Percentiles rank a stretch among this genome's conserved stretches.
phyloP scores from a whole-genome alignment of 2,329 filamentous ascomycete species.

The Tolypocladium tundrense region DNA sequence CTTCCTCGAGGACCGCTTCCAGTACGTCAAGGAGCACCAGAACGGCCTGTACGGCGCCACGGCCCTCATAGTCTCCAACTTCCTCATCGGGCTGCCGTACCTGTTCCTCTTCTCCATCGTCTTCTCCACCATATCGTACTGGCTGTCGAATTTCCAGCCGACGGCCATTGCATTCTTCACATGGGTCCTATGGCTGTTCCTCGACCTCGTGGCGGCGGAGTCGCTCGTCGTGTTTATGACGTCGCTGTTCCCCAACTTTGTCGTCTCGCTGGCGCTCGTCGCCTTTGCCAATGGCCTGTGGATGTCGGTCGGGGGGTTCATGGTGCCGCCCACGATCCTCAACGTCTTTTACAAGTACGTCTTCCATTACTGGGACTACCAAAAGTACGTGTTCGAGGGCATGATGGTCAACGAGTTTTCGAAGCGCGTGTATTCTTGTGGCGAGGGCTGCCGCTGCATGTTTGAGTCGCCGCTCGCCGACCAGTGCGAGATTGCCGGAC shows the following conservation, averaged over 20 bases:
- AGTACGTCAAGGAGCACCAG: slow-evolving; percentile 51
- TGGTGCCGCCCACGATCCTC: slow-evolving; percentile 60
- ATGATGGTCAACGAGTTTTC: slow-evolving; percentile 91
- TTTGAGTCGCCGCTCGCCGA: slow-evolving; percentile 44
- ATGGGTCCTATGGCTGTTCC: slow-evolving; percentile 76
- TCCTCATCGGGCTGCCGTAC: slow-evolving; percentile 71
- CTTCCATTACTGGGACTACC: slow-evolving; percentile 84
- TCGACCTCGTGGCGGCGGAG: slow-evolving; percentile 74
- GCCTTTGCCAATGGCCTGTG: slow-evolving; percentile 83
- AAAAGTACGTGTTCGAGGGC: slow-evolving; percentile 76
- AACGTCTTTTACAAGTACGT: slow-evolving; percentile 82
- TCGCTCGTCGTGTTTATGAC: slow-evolving; percentile 70
- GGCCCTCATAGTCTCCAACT: slow-evolving; percentile 67
- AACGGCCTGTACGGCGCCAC: slow-evolving; percentile 73
- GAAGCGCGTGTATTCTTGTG: slow-evolving; percentile 43
- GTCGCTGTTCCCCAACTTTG: slow-evolving; percentile 66
- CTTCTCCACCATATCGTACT: slow-evolving; percentile 70
- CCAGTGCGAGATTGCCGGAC: slow-evolving; percentile 61
- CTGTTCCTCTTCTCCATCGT: slow-evolving; percentile 68
- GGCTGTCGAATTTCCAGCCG: slow-evolving; percentile 66
- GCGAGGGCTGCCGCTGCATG: slow-evolving; percentile 53
- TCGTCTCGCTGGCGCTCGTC: slow-evolving; percentile 66
- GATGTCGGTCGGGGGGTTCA: slow-evolving; percentile 80
- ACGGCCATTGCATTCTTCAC: slow-evolving; percentile 58
- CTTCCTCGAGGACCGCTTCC: slow-evolving; percentile 60